Conservation (phyloP, 2,329 filamentous ascomycete genomes). For the Botrytis galanthina region DNA sequence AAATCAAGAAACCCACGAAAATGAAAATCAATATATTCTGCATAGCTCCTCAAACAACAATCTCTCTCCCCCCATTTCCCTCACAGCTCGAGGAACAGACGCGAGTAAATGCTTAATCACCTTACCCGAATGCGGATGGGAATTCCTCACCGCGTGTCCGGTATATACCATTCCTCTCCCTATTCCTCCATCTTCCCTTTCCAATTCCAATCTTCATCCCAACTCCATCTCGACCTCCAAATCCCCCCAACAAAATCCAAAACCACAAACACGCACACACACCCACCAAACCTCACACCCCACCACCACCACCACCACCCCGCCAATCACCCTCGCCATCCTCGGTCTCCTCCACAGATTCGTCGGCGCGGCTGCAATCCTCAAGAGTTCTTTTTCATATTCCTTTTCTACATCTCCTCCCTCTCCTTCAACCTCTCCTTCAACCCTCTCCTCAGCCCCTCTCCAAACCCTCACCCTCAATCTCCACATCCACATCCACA, state of each 20-base stretch:
- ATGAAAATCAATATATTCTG: background rate
- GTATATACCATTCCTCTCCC: background rate
- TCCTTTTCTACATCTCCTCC: background rate
- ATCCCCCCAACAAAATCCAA: too few species aligned
- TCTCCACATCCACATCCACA: background rate
- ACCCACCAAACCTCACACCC: background rate
- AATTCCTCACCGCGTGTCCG: background rate
- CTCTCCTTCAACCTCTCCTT: background rate
- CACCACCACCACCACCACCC: too few species aligned
- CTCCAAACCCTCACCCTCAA: background rate
- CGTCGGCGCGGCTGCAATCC: background rate
- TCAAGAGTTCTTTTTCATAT: background rate
- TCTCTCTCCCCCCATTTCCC: background rate
- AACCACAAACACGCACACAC: too few species aligned
- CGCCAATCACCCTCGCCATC: background rate
- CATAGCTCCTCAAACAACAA: background rate
- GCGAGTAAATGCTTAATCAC: background rate
- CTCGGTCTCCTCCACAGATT: background rate
- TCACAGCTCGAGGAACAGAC: too few species aligned
- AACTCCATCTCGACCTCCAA: background rate
- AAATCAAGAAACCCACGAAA: background rate
- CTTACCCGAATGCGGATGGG: background rate
- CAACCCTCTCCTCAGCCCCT: too few species aligned
- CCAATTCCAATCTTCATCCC: background rate
- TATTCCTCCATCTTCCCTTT: fast-evolving